Evolutionary conservation across 1,284 basidiomycete species (phyloP).

Genomic region (Ustilago hordei): DNA sequence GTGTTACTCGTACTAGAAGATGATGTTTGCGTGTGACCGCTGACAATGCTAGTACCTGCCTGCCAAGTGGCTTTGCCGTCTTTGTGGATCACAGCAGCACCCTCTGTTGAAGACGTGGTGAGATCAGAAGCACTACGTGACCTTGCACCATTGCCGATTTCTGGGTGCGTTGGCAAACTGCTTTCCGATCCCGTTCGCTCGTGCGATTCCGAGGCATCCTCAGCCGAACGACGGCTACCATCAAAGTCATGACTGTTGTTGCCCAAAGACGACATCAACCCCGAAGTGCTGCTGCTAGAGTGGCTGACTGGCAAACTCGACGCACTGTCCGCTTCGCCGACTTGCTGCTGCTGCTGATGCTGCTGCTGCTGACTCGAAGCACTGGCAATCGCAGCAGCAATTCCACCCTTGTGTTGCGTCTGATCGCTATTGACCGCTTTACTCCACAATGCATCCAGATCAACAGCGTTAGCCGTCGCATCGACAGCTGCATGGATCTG

Average conservation of each 20-base stretch:
- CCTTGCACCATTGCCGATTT: slow-evolving; percentile 16
- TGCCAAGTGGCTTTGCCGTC: slow-evolving; percentile 1
- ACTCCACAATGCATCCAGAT: slow-evolving; percentile 63
- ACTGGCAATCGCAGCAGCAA: slow-evolving; percentile 6
- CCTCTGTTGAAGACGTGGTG: slow-evolving; percentile 41
- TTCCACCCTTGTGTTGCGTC: slow-evolving; percentile 25
- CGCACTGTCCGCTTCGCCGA: slow-evolving; percentile 5
- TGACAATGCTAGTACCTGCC: slow-evolving; percentile 8
- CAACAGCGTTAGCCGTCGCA: slow-evolving; percentile 40
- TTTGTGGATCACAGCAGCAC: slow-evolving; percentile 3
- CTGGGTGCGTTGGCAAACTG: slow-evolving; percentile 30
- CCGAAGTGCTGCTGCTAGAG: slow-evolving; percentile 23
- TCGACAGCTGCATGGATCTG: slow-evolving; percentile 49
- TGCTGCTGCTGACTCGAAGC: not conserved
- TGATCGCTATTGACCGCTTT: slow-evolving; percentile 52
- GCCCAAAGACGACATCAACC: slow-evolving; percentile 18
- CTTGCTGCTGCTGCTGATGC: slow-evolving; percentile 8
- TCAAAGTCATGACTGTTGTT: slow-evolving; percentile 44
- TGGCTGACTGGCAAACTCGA: slow-evolving; percentile 17
- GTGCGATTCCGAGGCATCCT: slow-evolving; percentile 16
- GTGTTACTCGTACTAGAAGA: not conserved
- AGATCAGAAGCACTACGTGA: slow-evolving; percentile 49
- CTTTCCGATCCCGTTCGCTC: slow-evolving; percentile 37
- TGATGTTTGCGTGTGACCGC: slow-evolving; percentile 21
- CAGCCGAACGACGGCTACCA: slow-evolving; percentile 4